Base-by-base conservation (phyloP, 1,139 yeast genomes). In the Sugiyamaella pinicola region DNA sequence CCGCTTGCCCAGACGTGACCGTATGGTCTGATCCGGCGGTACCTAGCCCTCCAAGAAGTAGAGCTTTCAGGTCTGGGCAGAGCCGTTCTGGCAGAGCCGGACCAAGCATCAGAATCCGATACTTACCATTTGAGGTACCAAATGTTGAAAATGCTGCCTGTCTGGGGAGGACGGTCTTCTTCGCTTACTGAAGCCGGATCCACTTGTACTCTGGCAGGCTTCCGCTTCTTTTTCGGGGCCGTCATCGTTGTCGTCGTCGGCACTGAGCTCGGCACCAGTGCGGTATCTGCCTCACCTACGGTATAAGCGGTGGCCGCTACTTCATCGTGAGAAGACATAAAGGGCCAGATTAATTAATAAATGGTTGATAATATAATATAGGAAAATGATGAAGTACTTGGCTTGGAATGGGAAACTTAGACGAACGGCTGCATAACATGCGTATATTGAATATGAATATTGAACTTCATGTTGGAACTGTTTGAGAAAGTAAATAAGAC, bases 81-180 rank as follows among this genome's bases (percentile, higher is more conserved):
- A n/a, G n/a, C n/a, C n/a, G n/a, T n/a, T n/a, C n/a, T n/a, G n/a
- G n/a, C n/a, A n/a, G n/a, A n/a, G n/a, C n/a, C n/a, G n/a, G n/a
- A n/a, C n/a, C n/a, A n/a, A n/a, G n/a, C n/a, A n/a, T n/a, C n/a
- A n/a, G n/a, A n/a, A n/a, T n/a, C n/a, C n/a, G 28, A 31, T 26
- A 43, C 47, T 43, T 21, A 43, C 96, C 97, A 90, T 68, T 85
- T 85, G 55, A 85, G 77, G 68, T 83, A 91, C 97, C 96, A 90
- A 17, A 89, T 78, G 63, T 91, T 93, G 73, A 85, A 91, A 0
- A 82, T 81, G 10, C 83, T 81, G 0, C 96, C 96, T 0, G 87
- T 82, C 63, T 89, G 96, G 1, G 87, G 84, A 0, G 95, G 95
- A 46, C 80, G 79, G 34, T 79, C 83, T 21, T 84, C 83, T 10